Conservation (phyloP, 805 yeast genomes). For the Saturnispora sanitii region DNA sequence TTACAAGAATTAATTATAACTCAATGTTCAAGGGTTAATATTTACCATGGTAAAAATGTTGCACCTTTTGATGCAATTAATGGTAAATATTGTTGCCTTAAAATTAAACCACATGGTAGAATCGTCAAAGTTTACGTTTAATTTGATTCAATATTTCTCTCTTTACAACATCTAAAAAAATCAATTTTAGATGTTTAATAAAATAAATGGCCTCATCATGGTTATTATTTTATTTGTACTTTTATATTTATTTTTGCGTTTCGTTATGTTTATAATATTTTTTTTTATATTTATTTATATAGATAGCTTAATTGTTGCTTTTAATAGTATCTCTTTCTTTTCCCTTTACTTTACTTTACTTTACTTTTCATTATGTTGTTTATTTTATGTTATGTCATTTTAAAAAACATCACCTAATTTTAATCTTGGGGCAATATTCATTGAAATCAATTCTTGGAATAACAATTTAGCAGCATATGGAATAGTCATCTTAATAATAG, state of each 20-base stretch:
- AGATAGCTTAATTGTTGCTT: too few relatives aligned
- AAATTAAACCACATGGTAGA: conserved; percentile 37
- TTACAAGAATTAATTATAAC: conserved; percentile 49
- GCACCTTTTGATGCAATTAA: conserved; percentile 38
- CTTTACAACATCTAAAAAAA: too few relatives aligned
- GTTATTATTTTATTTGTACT: too few relatives aligned
- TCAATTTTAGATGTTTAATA: too few relatives aligned
- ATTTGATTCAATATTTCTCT: conserved; percentile 7
- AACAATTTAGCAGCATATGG: conserved; percentile 97
- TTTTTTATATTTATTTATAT: too few relatives aligned
- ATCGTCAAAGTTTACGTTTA: conserved; percentile 49
- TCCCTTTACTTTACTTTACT: too few relatives aligned
- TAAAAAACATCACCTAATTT: conserved; percentile 79
- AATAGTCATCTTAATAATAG: conserved; percentile 85
- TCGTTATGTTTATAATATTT: too few relatives aligned
- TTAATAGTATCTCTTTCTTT: too few relatives aligned
- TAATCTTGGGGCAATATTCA: conserved; percentile 97
- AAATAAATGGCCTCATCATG: too few relatives aligned
- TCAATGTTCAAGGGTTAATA: conserved; percentile 63
- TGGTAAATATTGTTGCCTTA: conserved; percentile 49
- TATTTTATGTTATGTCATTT: too few relatives aligned
- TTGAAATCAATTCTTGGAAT: conserved; percentile 95
- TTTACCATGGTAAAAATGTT: conserved; percentile 52
- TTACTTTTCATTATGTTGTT: too few relatives aligned
- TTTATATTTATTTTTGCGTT: too few relatives aligned